Evolutionary conservation across 1,284 basidiomycete genomes (phyloP).

Genomic region (Ganoderma boninense): DNA sequence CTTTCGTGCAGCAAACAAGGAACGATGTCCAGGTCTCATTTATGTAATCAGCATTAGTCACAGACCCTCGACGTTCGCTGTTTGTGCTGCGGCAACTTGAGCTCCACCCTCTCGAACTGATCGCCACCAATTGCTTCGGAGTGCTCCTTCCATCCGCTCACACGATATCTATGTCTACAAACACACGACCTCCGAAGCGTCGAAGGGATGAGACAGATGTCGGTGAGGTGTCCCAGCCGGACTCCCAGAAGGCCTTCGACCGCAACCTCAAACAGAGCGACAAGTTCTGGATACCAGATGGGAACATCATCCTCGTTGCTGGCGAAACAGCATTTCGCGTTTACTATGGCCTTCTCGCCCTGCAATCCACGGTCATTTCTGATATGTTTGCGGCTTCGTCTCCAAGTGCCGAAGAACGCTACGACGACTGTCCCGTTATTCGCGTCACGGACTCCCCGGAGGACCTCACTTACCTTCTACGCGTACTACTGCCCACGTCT

Average conservation of each 20-base stretch:
- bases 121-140: too few relatives aligned
- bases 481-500: conserved; percentile 1
- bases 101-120: too few relatives aligned
- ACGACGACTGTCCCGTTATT: conserved; percentile 20
- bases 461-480: conserved; percentile 12
- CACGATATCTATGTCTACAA: neutral
- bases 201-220: neutral
- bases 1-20: too few relatives aligned
- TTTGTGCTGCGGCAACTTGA: too few relatives aligned
- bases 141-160: neutral
- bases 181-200: neutral
- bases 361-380: conserved; percentile 19
- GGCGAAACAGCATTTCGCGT: conserved; percentile 68
- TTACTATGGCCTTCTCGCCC: conserved; percentile 57
- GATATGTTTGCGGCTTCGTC: conserved; percentile 20
- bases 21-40: too few relatives aligned
- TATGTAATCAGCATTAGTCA: too few relatives aligned
- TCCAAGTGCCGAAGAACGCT: neutral
- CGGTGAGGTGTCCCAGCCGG: neutral
- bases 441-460: conserved; percentile 12
- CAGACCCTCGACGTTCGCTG: too few relatives aligned
- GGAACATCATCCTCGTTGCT: conserved; percentile 70
- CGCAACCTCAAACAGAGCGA: conserved; percentile 29
- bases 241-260: neutral
- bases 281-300: conserved; percentile 76